Evolutionary conservation across 768 basidiomycete genomes (phyloP).

Genomic region (Suillus subalutaceus): DNA sequence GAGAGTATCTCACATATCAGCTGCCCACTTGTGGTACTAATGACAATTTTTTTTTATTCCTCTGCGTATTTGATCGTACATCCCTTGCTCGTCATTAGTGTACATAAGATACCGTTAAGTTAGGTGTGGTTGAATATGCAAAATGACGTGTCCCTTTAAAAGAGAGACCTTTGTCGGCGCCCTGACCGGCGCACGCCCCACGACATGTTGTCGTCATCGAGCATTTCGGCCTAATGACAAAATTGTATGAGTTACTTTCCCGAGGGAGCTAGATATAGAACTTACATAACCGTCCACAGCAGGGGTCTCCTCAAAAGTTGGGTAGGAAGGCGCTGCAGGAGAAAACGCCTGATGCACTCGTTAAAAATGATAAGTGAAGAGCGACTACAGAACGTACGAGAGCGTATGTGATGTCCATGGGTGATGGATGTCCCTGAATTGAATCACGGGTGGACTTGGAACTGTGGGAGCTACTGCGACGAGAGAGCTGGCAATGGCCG

Average conservation of each 20-base stretch:
- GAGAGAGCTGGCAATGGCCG: not conserved
- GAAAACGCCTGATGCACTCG: constrained; percentile 18
- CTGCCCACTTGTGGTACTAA: not conserved
- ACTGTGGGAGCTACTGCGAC: constrained; percentile 17
- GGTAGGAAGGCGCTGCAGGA: constrained; percentile 9
- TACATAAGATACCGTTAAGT: constrained; percentile 17
- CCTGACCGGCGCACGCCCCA: constrained; percentile 19
- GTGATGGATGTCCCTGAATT: constrained; percentile 21
- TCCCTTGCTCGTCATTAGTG: constrained; percentile 12
- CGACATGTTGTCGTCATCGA: constrained; percentile 33
- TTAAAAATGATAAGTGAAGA: constrained; percentile 2
- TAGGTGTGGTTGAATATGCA: constrained; percentile 6
- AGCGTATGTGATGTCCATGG: constrained; percentile 24
- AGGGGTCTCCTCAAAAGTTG: constrained; percentile 1
- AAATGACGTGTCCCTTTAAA: not conserved
- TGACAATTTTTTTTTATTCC: not conserved
- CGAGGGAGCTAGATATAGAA: not conserved
- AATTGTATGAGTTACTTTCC: not conserved
- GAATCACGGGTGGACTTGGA: constrained; percentile 19
- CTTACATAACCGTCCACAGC: constrained; percentile 22
- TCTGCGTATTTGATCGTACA: constrained; percentile 15
- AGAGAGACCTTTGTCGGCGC: constrained; percentile 18
- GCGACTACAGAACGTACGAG: constrained; percentile 19
- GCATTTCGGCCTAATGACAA: constrained; percentile 27
- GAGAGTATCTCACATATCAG: not conserved